phyloP scores from a whole-genome alignment of 345 rosid genomes.

The Lepidium aucheri region DNA sequence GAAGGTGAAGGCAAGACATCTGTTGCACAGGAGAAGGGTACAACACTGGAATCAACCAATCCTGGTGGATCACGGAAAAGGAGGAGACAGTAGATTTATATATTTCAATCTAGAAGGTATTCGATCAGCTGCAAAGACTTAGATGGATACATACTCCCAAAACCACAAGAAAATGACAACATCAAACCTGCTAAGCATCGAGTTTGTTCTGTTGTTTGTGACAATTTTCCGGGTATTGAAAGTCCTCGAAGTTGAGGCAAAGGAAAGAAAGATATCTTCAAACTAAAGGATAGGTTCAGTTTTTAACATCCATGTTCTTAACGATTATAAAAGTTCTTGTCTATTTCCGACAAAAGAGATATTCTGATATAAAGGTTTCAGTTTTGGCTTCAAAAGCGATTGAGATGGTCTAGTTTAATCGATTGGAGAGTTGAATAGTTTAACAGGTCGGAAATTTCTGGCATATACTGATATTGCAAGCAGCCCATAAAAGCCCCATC shows the following conservation, averaged over 20 bases:
- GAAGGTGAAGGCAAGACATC: conserved; percentile 9
- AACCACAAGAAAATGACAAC: background rate
- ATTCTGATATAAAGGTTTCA: background rate
- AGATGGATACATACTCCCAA: background rate
- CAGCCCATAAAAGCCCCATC: conserved; percentile 7
- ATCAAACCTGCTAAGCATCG: background rate
- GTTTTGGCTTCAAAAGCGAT: background rate
- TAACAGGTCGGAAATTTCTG: background rate
- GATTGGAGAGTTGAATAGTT: background rate
- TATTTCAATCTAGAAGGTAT: background rate
- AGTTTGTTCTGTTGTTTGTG: background rate
- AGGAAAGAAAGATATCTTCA: background rate
- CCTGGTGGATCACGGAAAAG: conserved; percentile 15
- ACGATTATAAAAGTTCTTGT: background rate
- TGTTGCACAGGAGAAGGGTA: background rate
- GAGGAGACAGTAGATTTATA: conserved; percentile 11
- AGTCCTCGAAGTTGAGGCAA: background rate
- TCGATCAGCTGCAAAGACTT: background rate
- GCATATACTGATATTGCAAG: background rate
- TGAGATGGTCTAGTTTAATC: background rate
- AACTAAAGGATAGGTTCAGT: background rate
- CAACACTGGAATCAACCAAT: conserved; percentile 2
- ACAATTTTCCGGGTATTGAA: background rate
- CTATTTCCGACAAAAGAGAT: background rate
- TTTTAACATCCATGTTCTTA: background rate